Evolutionary conservation across 352 stramenopile genomes (phyloP), one percentile per base, ranked within the genome.

Genomic region (Heterotrichella gracilis): DNA sequence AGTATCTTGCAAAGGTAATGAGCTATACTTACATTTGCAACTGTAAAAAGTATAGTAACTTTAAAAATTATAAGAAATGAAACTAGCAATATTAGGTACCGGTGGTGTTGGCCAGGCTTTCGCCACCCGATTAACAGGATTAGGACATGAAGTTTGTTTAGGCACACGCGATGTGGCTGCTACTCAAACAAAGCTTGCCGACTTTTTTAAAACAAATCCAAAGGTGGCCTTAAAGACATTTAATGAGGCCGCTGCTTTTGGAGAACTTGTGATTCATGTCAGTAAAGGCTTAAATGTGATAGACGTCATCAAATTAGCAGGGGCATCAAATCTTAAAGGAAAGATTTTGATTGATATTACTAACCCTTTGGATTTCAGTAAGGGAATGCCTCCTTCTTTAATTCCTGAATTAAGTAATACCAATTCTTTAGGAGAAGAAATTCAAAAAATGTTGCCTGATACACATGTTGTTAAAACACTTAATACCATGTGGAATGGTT

Each of bases 321-420:
- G 32, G 9, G n/a, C n/a, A 9, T 17, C 9, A 9, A 53, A 53
- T 53, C 32, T 53, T 9, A 53, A 53, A 17, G 32, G n/a, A 17
- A 53, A 53, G n/a, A 53, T 53, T n/a, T n/a, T 53, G 32, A 53
- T 53, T 53, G 32, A 53, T n/a, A 53, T 53, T 53, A 17, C 32
- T 9, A 53, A 53, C 32, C 32, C 32, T 17, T n/a, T 53, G 32
- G 32, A 53, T 53, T 53, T 53, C n/a, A 53, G 32, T 53, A 53
- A 53, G n/a, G 32, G 32, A 9, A 53, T 53, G 32, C 32, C 32
- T 9, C 32, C 32, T n/a, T 53, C 9, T n/a, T n/a, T 53, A n/a
- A 53, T 53, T 53, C 9, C 9, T 17, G 9, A 53, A 53, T 53
- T 17, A 9, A 53, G 32, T n/a, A 53, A 53, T 53, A 53, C 32